Conservation (phyloP, 2,329 filamentous ascomycete species). For the Botryosphaeria agaves region DNA sequence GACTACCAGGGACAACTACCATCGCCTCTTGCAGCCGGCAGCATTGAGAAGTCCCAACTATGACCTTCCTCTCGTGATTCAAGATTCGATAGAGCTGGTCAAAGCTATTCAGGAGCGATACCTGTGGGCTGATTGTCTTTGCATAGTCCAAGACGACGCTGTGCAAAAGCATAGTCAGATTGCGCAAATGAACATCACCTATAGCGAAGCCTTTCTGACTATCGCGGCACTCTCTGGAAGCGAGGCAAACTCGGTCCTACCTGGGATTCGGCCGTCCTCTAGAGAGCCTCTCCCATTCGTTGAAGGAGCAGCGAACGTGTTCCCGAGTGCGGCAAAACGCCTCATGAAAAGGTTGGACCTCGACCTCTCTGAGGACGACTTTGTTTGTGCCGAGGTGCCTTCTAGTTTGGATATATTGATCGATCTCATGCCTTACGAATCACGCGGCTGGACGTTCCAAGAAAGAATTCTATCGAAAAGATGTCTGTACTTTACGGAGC, state of each 20-base stretch:
- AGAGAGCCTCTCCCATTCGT: too few relatives aligned
- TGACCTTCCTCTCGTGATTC: conserved; percentile 1
- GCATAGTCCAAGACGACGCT: conserved; percentile 6
- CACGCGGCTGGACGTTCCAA: conserved; percentile 1
- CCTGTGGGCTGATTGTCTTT: conserved; percentile 7
- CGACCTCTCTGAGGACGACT: too few relatives aligned
- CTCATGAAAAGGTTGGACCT: too few relatives aligned
- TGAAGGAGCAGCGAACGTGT: too few relatives aligned
- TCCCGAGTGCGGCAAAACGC: too few relatives aligned
- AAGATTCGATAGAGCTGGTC: conserved; percentile 5
- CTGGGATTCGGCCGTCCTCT: neutral
- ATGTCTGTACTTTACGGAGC: neutral
- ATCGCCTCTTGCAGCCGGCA: neutral
- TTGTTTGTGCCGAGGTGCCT: too few relatives aligned
- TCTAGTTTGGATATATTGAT: too few relatives aligned
- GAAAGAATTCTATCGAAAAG: conserved; percentile 1
- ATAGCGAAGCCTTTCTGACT: conserved; percentile 3
- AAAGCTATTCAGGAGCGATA: conserved; percentile 3
- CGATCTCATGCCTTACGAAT: neutral
- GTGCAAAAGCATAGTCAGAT: conserved; percentile 3
- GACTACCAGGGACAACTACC: neutral
- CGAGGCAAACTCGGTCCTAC: conserved; percentile 1
- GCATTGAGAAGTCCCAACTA: neutral
- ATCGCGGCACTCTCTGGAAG: conserved; percentile 1
- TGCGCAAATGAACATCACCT: conserved; percentile 5